A percentile compares a stretch with the other conserved stretches of the same genome.
Conservation (phyloP, 371 early-diverging fungal genomes). For the Entomophthora muscae region DNA sequence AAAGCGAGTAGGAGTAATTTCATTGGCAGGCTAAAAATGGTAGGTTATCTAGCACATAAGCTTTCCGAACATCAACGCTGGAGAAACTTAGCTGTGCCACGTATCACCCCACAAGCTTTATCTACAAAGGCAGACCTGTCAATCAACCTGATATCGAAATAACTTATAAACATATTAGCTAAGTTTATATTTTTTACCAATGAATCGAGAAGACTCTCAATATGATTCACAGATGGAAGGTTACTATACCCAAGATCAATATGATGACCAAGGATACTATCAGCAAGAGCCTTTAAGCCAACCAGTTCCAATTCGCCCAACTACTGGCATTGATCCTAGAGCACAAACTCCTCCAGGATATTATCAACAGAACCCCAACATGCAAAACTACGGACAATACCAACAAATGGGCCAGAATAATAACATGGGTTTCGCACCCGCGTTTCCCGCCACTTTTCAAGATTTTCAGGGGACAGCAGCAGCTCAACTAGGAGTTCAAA, state of each 20-base stretch:
- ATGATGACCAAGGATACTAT: not conserved
- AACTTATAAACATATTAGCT: too few species aligned
- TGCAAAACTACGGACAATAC: not conserved
- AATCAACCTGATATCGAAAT: too few species aligned
- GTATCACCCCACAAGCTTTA: too few species aligned
- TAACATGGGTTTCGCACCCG: not conserved
- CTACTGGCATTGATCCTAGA: not conserved
- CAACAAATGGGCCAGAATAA: not conserved
- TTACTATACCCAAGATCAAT: not conserved
- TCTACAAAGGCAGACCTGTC: too few species aligned
- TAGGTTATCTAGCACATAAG: too few species aligned
- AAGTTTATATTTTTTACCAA: not conserved
- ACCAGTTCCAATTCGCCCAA: not conserved
- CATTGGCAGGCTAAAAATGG: too few species aligned
- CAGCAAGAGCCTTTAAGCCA: not conserved
- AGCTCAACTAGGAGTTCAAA: slow-evolving; percentile 89
- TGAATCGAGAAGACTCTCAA: not conserved
- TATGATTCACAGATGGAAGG: not conserved
- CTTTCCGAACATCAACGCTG: too few species aligned
- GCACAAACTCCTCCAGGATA: not conserved
- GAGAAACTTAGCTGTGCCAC: too few species aligned
- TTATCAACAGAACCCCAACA: not conserved
- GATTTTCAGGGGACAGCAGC: slow-evolving; percentile 18
- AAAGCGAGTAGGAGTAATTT: too few species aligned
- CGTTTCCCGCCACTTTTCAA: not conserved